Evolutionary conservation across 768 basidiomycete genomes (phyloP).

Genomic region (Suillus weaverae): DNA sequence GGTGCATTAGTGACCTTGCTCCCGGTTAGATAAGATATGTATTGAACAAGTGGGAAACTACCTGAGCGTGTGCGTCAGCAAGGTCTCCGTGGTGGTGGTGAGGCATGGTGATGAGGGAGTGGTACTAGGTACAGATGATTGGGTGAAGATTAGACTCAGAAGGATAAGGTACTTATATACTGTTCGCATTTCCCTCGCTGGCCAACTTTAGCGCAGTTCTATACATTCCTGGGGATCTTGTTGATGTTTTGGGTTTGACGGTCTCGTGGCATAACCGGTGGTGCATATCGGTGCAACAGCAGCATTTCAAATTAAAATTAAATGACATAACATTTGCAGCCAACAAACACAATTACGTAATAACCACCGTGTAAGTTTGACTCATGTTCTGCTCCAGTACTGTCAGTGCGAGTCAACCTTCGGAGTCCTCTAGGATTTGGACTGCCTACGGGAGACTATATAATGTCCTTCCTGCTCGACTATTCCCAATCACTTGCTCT

Average conservation of each 20-base stretch:
- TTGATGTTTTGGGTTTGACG: background rate
- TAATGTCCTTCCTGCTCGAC: background rate
- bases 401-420: background rate
- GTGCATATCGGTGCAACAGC: no score
- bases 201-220: background rate
- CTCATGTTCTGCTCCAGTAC: background rate
- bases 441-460: background rate
- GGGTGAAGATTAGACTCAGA: background rate
- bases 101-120: conserved; percentile 14
- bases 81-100: conserved; percentile 9
- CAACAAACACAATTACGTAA: background rate
- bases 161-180: conserved; percentile 7
- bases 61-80: conserved; percentile 20
- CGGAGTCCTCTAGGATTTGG: background rate
- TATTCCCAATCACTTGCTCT: background rate
- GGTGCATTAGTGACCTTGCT: conserved; percentile 45
- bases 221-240: conserved; percentile 11
- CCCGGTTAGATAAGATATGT: conserved; percentile 2
- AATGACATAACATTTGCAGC: no score
- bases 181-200: background rate
- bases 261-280: background rate
- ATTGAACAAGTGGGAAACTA: conserved; percentile 9
- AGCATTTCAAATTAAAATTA: no score
- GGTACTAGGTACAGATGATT: background rate
- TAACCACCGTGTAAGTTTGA: background rate